These are phyloP conservation scores for Serendipita sp. DNA, from an alignment of 768 basidiomycete genomes.

Conservation along the genomic window DNA sequence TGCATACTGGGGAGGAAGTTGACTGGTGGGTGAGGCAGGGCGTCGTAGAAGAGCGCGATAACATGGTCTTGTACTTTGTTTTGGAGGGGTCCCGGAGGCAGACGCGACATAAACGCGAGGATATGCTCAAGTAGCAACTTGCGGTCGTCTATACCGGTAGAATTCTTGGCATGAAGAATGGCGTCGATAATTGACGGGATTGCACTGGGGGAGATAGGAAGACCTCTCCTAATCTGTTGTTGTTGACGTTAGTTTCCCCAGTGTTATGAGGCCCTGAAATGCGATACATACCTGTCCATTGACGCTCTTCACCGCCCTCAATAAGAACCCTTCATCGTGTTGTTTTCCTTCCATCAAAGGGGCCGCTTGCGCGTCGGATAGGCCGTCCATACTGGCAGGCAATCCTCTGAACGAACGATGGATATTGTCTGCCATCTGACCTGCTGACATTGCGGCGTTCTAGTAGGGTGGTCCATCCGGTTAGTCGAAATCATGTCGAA, in stretches of 20 bases:
- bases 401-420: background rate
- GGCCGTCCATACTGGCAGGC: background rate
- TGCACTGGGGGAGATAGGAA: constrained; percentile 1
- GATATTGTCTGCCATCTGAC: background rate
- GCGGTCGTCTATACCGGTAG: background rate
- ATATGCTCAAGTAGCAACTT: constrained; percentile 34
- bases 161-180: background rate
- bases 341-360: background rate
- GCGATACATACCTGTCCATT: background rate
- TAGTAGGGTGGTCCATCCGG: no score
- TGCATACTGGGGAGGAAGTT: constrained; percentile 26
- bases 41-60: constrained; percentile 54
- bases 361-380: background rate
- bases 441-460: background rate
- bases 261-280: background rate
- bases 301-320: background rate
- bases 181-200: constrained; percentile 5
- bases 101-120: constrained; percentile 41
- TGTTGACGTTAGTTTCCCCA: background rate
- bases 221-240: background rate
- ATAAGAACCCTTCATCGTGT: background rate
- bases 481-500: no score
- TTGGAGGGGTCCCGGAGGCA: constrained; percentile 21
- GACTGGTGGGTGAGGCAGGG: constrained; percentile 59
- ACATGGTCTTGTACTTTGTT: constrained; percentile 30